These are phyloP conservation scores for Malassezia pachydermatis DNA, from an alignment of 1,284 basidiomycete species.

Conservation along the genomic window DNA sequence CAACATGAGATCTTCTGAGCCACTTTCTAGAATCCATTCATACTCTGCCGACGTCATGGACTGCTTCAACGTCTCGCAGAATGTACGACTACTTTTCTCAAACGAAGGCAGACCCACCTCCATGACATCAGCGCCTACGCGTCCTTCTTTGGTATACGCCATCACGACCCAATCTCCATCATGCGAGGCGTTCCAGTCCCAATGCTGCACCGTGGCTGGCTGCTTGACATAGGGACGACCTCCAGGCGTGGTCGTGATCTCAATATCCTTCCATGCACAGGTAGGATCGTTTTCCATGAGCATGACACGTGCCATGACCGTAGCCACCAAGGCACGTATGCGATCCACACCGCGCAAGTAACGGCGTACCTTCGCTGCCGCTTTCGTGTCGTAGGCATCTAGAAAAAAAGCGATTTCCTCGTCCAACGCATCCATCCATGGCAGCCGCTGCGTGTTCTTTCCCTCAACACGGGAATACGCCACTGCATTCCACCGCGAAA, in stretches of 20 bases:
- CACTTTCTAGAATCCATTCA: constrained; percentile 21
- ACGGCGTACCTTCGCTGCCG: constrained; percentile 20
- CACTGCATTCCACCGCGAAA: constrained; percentile 17
- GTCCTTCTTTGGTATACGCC: constrained; percentile 19
- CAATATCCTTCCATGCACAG: constrained; percentile 4
- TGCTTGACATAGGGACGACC: constrained; percentile 21
- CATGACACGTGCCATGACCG: constrained; percentile 23
- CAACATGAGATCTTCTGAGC: constrained; percentile 14
- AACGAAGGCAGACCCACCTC: constrained; percentile 29
- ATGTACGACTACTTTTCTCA: constrained; percentile 21
- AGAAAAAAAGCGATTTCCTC: constrained; percentile 18
- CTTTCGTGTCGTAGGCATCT: constrained; percentile 7
- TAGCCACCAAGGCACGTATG: constrained; percentile 23
- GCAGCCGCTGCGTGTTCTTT: background rate
- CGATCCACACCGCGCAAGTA: constrained; percentile 28
- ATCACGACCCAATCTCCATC: constrained; percentile 42
- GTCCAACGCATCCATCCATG: constrained; percentile 1
- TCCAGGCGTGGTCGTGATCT: constrained; percentile 5
- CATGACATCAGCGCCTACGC: constrained; percentile 43
- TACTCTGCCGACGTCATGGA: constrained; percentile 28
- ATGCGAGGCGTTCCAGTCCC: constrained; percentile 43
- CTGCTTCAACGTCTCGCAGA: constrained; percentile 39
- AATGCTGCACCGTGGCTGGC: background rate
- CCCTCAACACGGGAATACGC: constrained; percentile 6
- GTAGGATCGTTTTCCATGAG: background rate